Evolutionary conservation across 345 rosid genomes (phyloP).

Genomic region (Trapa incisa): DNA sequence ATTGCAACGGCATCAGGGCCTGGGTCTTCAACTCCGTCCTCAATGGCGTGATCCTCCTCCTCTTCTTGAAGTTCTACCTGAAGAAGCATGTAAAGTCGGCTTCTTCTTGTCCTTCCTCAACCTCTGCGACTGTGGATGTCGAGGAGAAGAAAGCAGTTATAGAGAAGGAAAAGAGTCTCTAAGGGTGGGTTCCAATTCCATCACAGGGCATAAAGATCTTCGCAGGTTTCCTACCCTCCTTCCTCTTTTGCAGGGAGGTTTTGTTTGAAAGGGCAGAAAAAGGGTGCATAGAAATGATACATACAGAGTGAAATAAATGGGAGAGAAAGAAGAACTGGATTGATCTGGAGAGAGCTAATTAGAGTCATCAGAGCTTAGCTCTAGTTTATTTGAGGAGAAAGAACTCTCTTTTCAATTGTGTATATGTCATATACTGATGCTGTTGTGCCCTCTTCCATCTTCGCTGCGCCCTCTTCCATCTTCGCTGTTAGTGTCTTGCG

Average conservation of each 20-base stretch:
- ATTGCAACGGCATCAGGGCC: slow-evolving; percentile 86
- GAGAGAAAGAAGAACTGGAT: not conserved
- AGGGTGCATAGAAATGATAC: not conserved
- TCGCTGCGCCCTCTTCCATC: not conserved
- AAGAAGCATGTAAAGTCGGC: slow-evolving; percentile 13
- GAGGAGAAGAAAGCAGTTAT: not conserved
- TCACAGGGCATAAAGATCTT: not conserved
- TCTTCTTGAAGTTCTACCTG: slow-evolving; percentile 60
- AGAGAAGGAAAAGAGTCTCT: not conserved
- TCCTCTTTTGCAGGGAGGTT: not conserved
- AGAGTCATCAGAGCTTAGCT: not conserved
- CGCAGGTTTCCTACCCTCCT: not conserved
- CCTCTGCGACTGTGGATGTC: not conserved
- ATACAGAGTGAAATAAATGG: not conserved
- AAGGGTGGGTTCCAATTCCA: not conserved
- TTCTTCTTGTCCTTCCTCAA: not conserved
- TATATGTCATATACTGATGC: not conserved
- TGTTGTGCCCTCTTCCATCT: not conserved
- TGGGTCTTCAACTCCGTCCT: slow-evolving; percentile 77
- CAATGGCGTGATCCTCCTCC: slow-evolving; percentile 46
- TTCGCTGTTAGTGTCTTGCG: not conserved
- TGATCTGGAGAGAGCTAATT: not conserved
- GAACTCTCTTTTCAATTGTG: not conserved
- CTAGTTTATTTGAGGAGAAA: not conserved
- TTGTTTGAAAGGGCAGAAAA: not conserved